phyloP scores from a whole-genome alignment of 2,329 filamentous ascomycete species.

The Biscogniauxia mediterranea region DNA sequence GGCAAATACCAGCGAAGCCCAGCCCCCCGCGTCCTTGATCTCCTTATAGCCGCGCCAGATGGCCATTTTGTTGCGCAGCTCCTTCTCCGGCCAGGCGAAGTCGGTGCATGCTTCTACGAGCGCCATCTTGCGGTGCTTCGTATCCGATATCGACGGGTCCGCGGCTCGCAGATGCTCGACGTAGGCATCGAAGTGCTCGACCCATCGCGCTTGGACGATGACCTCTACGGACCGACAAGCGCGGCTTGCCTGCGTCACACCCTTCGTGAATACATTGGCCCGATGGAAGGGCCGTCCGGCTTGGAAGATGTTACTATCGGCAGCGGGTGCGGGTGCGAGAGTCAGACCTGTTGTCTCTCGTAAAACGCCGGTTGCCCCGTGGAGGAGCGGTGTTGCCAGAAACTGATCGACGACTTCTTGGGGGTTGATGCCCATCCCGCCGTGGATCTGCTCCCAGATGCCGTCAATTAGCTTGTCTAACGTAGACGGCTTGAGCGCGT shows the following conservation, averaged over 20 bases:
- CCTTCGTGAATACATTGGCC: constrained; percentile 33
- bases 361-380: not conserved
- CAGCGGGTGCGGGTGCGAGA: not conserved
- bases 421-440: constrained; percentile 29
- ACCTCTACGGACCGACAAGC: constrained; percentile 57
- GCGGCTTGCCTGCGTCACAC: constrained; percentile 42
- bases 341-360: not conserved
- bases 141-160: constrained; percentile 39
- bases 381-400: constrained; percentile 12
- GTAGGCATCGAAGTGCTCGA: constrained; percentile 45
- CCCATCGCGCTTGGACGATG: constrained; percentile 56
- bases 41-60: constrained; percentile 59
- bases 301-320: not conserved
- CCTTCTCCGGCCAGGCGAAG: constrained; percentile 57
- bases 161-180: constrained; percentile 51
- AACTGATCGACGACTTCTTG: constrained; percentile 30
- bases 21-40: constrained; percentile 56
- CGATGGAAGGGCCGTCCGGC: constrained; percentile 27
- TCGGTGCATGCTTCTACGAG: constrained; percentile 52
- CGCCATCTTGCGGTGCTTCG: constrained; percentile 50
- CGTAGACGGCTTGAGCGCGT: constrained; percentile 25
- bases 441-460: constrained; percentile 36
- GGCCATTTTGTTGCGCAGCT: constrained; percentile 48
- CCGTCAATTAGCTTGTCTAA: constrained; percentile 33
- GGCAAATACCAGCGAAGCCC: constrained; percentile 54